Conservation (phyloP, 805 yeast species). For the Tanozyma kutaoensis region DNA sequence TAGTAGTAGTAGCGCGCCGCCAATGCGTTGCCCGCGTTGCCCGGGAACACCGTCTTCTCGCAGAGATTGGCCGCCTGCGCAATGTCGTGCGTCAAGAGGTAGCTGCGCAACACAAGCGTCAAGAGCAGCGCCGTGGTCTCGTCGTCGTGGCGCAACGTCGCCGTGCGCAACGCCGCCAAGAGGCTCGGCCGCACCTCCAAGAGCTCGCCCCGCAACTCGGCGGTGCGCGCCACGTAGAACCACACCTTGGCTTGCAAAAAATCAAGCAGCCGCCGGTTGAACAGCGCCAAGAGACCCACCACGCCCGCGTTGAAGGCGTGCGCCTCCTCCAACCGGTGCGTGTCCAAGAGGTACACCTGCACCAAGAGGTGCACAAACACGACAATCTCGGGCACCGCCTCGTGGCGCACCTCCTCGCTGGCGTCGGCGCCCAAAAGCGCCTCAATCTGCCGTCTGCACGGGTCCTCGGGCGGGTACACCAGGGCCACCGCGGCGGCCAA, state of each 20-base stretch:
- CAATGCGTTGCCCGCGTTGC: slow-evolving; percentile 70
- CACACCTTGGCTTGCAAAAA: slow-evolving; percentile 80
- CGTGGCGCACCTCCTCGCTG: slow-evolving; percentile 10
- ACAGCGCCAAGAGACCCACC: slow-evolving; percentile 40
- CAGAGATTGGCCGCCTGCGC: slow-evolving; percentile 82
- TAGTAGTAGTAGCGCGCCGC: slow-evolving; percentile 89
- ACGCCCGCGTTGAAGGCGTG: slow-evolving; percentile 40
- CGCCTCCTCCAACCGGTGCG: slow-evolving; percentile 32
- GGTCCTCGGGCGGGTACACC: slow-evolving; percentile 39
- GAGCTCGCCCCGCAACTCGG: slow-evolving; percentile 46
- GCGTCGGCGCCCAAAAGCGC: slow-evolving; percentile 7
- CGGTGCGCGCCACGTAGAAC: slow-evolving; percentile 72
- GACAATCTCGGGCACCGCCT: slow-evolving; percentile 66
- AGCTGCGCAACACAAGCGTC: slow-evolving; percentile 75
- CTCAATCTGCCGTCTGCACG: slow-evolving; percentile 23
- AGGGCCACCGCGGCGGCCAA: slow-evolving; percentile 41
- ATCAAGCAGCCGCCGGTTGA: slow-evolving; percentile 77
- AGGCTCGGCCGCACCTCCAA: slow-evolving; percentile 55
- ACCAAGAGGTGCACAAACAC: slow-evolving; percentile 66
- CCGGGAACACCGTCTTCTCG: slow-evolving; percentile 82
- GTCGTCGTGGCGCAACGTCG: slow-evolving; percentile 81
- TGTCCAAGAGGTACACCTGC: slow-evolving; percentile 65
- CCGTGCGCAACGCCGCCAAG: slow-evolving; percentile 67
- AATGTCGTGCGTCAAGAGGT: slow-evolving; percentile 65
- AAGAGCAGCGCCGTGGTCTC: slow-evolving; percentile 85